Base-by-base conservation (phyloP, 140 eudicot genomes). In the Senecio squalidus region DNA sequence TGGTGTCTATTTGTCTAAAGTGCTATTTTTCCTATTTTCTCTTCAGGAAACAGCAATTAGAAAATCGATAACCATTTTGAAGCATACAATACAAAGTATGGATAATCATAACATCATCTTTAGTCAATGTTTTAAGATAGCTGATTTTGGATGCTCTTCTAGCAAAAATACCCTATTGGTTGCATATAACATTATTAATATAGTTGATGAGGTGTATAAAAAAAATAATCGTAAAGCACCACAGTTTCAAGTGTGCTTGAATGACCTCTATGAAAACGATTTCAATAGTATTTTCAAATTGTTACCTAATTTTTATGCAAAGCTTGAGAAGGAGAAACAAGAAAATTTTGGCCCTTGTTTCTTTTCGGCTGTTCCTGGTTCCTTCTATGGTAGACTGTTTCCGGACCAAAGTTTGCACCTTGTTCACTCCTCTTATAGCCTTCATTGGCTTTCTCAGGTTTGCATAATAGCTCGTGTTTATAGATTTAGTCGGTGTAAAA, bases 91-190 rank as follows among this genome's bases (percentile, higher is more conserved):
- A 18, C 68, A 29, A 9, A 31, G 39, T 30, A 68, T 68, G 17
- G 33, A 50, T 11, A 25, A 57, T 31, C 40, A 56, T 56, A 50
- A 68, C 6, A 1, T 1, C 9, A 11, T 56, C 3, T 58, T 60
- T 4, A 16, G 66, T 23, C 17, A 59, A 6, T 64, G 73, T 52
- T 49, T 52, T 8, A 72, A 30, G 55, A 50, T 76, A 25, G 87
- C 76, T 3, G 83, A 81, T 26, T 9, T 81, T 57, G 88, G 87
- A 13, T 81, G 87, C 59, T 59, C 80, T 1, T 64, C 87, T 1
- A 52, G 87, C 15, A 74, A 67, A 4, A 81, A 81, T 54, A 68
- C 80, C 4, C 38, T 81, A 14, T 55, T 65, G 36, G 52, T 68
- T 60, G 55, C 68, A 16, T 62, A 68, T 4, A 50, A 53, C 17